Evolutionary conservation across 2,329 filamentous ascomycete species (phyloP), one percentile per base, ranked within the genome.

Genomic region (Emydomyces testavorans): DNA sequence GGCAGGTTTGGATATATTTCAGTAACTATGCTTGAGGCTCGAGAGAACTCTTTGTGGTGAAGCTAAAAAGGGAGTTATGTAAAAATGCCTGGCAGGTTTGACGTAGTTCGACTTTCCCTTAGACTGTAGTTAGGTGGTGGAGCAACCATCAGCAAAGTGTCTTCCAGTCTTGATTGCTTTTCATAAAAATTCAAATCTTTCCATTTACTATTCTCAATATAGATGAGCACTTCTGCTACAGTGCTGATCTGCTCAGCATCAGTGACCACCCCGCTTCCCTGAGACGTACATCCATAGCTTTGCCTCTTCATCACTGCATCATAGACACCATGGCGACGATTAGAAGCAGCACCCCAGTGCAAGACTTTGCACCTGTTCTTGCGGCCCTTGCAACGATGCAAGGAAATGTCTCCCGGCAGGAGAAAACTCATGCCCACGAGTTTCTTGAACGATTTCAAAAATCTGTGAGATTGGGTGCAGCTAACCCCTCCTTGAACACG

Each of bases 391-490:
- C 82, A 63, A 92, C 89, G 54, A 94, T 98, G 89, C 82, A 79
- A 62, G 76, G 88, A 64, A 85, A 83, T 68, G 83, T 80, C 57
- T 80, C 90, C 62, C 78, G 83, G 61, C 77, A 83, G 56, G 79
- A 85, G 62, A 96, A 96, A 73, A 82, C 83, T 65, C 83, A 88
- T 66, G 89, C 87, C 51, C 89, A 95, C 63, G 81, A 90, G 64
- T 98, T 83, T 65, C 75, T 98, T 52, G 85, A 94, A 69, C 82
- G 80, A 58, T 98, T 96, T 69, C 92, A 98, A 77, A 98, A 98
- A 79, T 96, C 92, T 66, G 90, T 94, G 68, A 57, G 83, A 42
- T 26, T 24, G 3, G 16, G 15, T 13, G n/a, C 29, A 26, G 23
- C 32, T 49, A n/a, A 29, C 45, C 38, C 43, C 45, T 44, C 49